Conservation (phyloP, 768 basidiomycete species). For the Termitomyces sp. region DNA sequence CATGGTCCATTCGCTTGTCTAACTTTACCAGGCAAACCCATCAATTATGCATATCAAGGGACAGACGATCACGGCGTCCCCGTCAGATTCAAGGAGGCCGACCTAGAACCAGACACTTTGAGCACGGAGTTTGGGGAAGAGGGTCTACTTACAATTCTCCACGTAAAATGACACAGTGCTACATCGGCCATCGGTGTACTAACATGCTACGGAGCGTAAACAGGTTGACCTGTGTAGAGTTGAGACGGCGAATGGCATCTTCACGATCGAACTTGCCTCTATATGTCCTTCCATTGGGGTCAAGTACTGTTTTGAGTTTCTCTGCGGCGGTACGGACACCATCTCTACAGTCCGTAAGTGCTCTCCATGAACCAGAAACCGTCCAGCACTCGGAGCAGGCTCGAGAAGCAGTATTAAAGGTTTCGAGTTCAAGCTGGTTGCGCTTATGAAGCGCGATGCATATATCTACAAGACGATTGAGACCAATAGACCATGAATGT, state of each 20-base stretch:
- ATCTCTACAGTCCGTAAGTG: slow-evolving; percentile 59
- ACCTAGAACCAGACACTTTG: not conserved
- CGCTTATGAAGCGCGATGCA: slow-evolving; percentile 64
- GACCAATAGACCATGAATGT: slow-evolving; percentile 59
- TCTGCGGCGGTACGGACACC: slow-evolving; percentile 55
- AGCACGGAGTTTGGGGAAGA: not conserved
- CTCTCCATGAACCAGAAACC: slow-evolving; percentile 62
- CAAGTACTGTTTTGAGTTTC: slow-evolving; percentile 54
- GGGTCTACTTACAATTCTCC: not conserved
- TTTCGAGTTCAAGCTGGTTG: slow-evolving; percentile 71
- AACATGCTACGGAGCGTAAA: slow-evolving; percentile 31
- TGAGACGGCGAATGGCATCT: slow-evolving; percentile 6
- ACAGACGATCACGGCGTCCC: not conserved
- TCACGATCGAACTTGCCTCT: slow-evolving; percentile 23
- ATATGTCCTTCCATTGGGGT: slow-evolving; percentile 50
- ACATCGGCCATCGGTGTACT: not conserved
- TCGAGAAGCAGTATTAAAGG: slow-evolving; percentile 63
- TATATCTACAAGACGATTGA: slow-evolving; percentile 67
- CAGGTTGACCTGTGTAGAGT: slow-evolving; percentile 24
- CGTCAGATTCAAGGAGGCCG: not conserved
- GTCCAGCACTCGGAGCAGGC: slow-evolving; percentile 82
- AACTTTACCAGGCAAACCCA: not conserved
- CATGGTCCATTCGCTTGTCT: not conserved
- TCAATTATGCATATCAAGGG: not conserved
- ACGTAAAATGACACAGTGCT: not conserved